phyloP scores from a whole-genome alignment of 2,329 filamentous ascomycete species.

The Diaporthe vexans region DNA sequence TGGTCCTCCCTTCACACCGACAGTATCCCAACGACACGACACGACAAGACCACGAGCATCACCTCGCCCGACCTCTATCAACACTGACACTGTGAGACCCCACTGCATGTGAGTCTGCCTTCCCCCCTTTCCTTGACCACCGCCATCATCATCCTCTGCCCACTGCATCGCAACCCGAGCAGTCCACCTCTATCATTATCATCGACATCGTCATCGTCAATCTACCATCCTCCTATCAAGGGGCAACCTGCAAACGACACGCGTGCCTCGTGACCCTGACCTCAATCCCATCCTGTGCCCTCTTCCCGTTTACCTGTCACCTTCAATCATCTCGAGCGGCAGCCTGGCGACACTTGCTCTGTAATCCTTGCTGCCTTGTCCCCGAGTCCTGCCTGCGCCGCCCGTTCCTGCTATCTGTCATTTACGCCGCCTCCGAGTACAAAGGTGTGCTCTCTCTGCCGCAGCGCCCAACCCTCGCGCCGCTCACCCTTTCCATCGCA shows the following conservation, averaged over 20 bases:
- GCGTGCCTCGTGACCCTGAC: slow-evolving; percentile 21
- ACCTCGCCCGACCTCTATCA: slow-evolving; percentile 38
- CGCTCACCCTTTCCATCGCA: slow-evolving; percentile 11
- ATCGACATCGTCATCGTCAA: slow-evolving; percentile 31
- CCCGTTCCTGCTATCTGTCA: slow-evolving; percentile 41
- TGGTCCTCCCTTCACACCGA: slow-evolving; percentile 43
- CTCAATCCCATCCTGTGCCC: slow-evolving; percentile 24
- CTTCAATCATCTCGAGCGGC: slow-evolving; percentile 33
- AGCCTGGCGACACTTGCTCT: slow-evolving; percentile 39
- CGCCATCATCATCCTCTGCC: slow-evolving; percentile 3
- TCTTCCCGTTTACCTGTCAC: slow-evolving; percentile 13
- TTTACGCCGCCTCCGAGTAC: slow-evolving; percentile 34
- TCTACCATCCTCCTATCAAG: slow-evolving; percentile 14
- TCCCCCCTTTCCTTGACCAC: slow-evolving; percentile 21
- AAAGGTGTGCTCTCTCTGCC: slow-evolving; percentile 27
- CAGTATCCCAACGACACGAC: slow-evolving; percentile 39
- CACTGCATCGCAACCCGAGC: slow-evolving; percentile 15
- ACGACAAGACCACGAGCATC: slow-evolving; percentile 41
- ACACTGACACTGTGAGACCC: slow-evolving; percentile 39
- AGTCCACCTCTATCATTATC: slow-evolving; percentile 34
- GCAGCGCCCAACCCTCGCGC: slow-evolving; percentile 9
- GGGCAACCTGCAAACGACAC: slow-evolving; percentile 26
- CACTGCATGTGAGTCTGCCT: slow-evolving; percentile 37
- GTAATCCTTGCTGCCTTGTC: slow-evolving; percentile 29
- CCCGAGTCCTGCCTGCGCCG: slow-evolving; percentile 39